phyloP scores from a whole-genome alignment of 306 rosid species.

The Dalbergia oliveri region DNA sequence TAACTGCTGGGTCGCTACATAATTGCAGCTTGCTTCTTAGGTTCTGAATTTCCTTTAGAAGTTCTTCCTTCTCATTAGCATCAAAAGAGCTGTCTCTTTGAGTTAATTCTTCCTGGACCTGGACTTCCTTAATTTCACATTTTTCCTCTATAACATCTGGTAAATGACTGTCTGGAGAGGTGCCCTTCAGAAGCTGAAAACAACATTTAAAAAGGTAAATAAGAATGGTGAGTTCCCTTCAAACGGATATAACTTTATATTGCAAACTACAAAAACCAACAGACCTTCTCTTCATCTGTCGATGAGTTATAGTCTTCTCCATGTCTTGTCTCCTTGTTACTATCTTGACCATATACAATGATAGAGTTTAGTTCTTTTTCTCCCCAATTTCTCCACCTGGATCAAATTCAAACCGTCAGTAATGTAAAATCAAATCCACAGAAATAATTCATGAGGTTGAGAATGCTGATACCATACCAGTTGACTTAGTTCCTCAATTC shows the following conservation, averaged over 20 bases:
- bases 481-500: constrained; percentile 71
- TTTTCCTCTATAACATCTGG: constrained; percentile 64
- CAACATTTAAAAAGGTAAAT: constrained; percentile 29
- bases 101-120: constrained; percentile 62
- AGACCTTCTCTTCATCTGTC: constrained; percentile 52
- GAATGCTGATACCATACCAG: constrained; percentile 73
- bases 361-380: constrained; percentile 54
- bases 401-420: constrained; percentile 31
- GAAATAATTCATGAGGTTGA: constrained; percentile 27
- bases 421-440: constrained; percentile 15
- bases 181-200: constrained; percentile 55
- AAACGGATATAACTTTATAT: constrained; percentile 24
- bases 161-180: constrained; percentile 42
- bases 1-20: constrained; percentile 56
- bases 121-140: constrained; percentile 79
- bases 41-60: constrained; percentile 83
- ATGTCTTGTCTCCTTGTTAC: constrained; percentile 48
- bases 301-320: constrained; percentile 45
- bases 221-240: constrained; percentile 43
- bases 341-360: constrained; percentile 51
- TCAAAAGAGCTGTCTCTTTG: constrained; percentile 52
- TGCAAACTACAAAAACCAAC: constrained; percentile 14
- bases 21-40: constrained; percentile 75
- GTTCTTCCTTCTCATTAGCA: constrained; percentile 84
- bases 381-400: constrained; percentile 67